These are phyloP conservation scores for Basidiobolus meristosporus DNA, from an alignment of 371 early-diverging fungal genomes.

Conservation along the genomic window DNA sequence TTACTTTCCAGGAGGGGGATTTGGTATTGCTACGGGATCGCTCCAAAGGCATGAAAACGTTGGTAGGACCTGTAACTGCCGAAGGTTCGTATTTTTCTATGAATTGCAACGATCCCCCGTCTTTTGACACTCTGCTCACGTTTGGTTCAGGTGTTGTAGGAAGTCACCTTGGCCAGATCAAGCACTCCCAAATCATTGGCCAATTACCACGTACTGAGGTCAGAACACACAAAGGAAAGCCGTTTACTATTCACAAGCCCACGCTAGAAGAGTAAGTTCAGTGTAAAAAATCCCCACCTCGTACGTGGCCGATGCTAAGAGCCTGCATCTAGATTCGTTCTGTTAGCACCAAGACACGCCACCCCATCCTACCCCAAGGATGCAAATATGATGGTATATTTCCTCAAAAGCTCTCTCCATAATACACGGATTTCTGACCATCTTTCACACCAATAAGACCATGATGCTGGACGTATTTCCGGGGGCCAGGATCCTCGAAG, in stretches of 20 bases:
- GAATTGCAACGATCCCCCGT: neutral
- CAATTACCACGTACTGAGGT: conserved; percentile 19
- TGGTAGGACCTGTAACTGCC: conserved; percentile 18
- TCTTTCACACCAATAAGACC: conserved; percentile 9
- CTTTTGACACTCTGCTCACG: neutral
- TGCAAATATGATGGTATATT: conserved; percentile 34
- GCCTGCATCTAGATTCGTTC: conserved; percentile 17
- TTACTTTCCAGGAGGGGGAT: conserved; percentile 1
- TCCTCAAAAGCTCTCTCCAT: neutral
- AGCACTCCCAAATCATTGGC: conserved; percentile 27
- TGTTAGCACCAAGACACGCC: conserved; percentile 30
- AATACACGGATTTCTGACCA: neutral
- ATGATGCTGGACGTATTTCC: conserved; percentile 38
- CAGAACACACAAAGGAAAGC: conserved; percentile 17
- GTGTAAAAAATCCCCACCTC: neutral
- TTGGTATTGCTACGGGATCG: conserved; percentile 14
- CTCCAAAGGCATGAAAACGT: conserved; percentile 12
- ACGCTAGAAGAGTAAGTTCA: conserved; percentile 38
- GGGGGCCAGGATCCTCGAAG: conserved; percentile 42
- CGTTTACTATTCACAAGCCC: conserved; percentile 41
- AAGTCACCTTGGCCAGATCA: conserved; percentile 18
- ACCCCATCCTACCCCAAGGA: conserved; percentile 64
- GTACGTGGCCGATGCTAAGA: neutral
- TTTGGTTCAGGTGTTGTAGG: conserved; percentile 2
- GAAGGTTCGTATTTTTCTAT: conserved; percentile 3